Percentiles rank a stretch among this genome's conserved stretches.
Conservation (phyloP, 2,329 filamentous ascomycete genomes). For the Colletotrichum brevisporum region DNA sequence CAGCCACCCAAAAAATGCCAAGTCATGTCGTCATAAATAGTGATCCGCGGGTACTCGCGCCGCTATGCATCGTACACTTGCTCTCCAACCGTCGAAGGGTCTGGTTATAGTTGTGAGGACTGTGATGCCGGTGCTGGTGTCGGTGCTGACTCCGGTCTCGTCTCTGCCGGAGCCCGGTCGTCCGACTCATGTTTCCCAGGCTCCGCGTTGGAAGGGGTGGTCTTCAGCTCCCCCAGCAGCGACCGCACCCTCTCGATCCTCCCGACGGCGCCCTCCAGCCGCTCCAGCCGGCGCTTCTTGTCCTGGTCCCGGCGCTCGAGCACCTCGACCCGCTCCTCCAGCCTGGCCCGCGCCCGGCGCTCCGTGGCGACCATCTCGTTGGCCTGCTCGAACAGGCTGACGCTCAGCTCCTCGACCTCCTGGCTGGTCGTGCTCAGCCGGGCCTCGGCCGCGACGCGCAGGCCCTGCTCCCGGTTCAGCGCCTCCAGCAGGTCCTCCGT, state of each 20-base stretch:
- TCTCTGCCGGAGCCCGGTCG: constrained; percentile 9
- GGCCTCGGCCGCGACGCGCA: constrained; percentile 78
- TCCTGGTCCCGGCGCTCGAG: constrained; percentile 80
- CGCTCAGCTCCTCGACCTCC: constrained; percentile 85
- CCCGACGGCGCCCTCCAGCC: constrained; percentile 78
- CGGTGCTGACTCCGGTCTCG: constrained; percentile 17
- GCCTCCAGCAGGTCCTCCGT: constrained; percentile 71
- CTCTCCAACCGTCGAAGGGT: background rate
- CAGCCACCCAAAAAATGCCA: constrained; percentile 19
- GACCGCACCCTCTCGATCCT: constrained; percentile 79
- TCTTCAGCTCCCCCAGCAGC: constrained; percentile 62
- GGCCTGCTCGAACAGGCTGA: constrained; percentile 83
- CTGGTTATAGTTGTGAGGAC: constrained; percentile 2
- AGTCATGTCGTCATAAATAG: constrained; percentile 34
- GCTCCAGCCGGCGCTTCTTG: constrained; percentile 77
- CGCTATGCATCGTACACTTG: constrained; percentile 22
- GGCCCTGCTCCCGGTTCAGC: constrained; percentile 75
- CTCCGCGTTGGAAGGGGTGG: background rate
- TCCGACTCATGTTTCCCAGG: background rate
- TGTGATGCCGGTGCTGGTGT: background rate
- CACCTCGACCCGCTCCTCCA: constrained; percentile 78
- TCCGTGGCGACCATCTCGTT: constrained; percentile 90
- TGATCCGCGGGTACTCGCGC: constrained; percentile 2
- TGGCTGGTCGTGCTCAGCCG: constrained; percentile 75
- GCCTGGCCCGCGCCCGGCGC: constrained; percentile 76